Base-by-base conservation (phyloP, 2,329 filamentous ascomycete genomes). In the Colletotrichum sp. region DNA sequence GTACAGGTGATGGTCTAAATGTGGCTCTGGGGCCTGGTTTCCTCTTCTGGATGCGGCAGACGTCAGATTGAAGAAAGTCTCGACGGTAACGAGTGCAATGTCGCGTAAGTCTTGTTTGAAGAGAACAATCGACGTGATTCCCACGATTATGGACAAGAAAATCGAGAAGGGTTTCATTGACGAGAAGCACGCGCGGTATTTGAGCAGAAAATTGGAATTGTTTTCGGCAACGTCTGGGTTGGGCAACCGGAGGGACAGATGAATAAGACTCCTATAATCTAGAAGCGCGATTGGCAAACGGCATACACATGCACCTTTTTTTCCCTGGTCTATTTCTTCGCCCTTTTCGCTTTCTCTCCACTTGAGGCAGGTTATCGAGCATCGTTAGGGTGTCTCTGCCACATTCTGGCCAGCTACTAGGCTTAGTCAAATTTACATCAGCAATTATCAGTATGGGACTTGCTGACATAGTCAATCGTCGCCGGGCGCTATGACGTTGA, bases 141-240 rank as follows among this genome's bases (percentile, higher is more conserved):
- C 82, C 71, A 84, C 77, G 75, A 84, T 74, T 71, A 80, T 71
- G 68, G 81, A 74, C 66, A 82, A 73, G 77, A 81, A 78, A 76
- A 82, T 79, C 39, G 80, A 78, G 77, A 81, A 66, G 34, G 76
- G 66, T 78, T 80, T 84, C 84, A 85, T 85, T 69, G 64, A 68
- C 58, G 60, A 62, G 60, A 34, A 34, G n/a, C 28, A n/a, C 30
- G 34, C 12, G 60, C 30, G 39, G 32, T 64, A 71, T 74, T 30
- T 74, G n/a, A 65, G 64, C 27, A 48, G 25, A 56, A n/a, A 48
- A 48, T n/a, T 48, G 39, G 39, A 27, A 12, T 74, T 34, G 55
- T 28, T 67, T 28, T 36, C 22, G n/a, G 32, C 52, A 56, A 56
- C 30, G 28, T n/a, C 48, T 27, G 10, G 22, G 69, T 32, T 28